Percentiles rank a stretch among this genome's conserved stretches.
These are phyloP conservation scores for Croton laevigatus DNA, from an alignment of 441 rosid species.

Conservation along the genomic window DNA sequence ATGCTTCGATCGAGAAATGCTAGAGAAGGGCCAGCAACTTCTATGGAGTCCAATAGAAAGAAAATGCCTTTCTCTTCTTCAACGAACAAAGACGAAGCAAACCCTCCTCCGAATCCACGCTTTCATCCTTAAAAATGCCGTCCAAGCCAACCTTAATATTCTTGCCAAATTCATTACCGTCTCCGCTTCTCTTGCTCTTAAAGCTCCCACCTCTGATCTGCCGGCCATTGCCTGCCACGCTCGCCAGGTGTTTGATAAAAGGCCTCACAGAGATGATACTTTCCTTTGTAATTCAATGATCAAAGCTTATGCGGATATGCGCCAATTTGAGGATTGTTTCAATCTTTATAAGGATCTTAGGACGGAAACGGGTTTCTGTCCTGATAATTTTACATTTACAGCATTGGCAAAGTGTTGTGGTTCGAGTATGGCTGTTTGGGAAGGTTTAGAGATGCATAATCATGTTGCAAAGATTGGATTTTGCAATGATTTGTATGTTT, in stretches of 20 bases:
- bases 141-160: slow-evolving; percentile 50
- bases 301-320: slow-evolving; percentile 42
- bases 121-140: slow-evolving; percentile 54
- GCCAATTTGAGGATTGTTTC: slow-evolving; percentile 41
- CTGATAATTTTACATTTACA: slow-evolving; percentile 60
- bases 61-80: slow-evolving; percentile 53
- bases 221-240: slow-evolving; percentile 37
- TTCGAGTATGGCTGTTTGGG: slow-evolving; percentile 33
- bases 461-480: slow-evolving; percentile 57
- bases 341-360: slow-evolving; percentile 48
- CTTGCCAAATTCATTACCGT: slow-evolving; percentile 50
- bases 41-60: slow-evolving; percentile 54
- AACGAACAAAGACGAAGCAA: slow-evolving; percentile 28
- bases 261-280: slow-evolving; percentile 48
- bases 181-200: slow-evolving; percentile 31
- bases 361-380: slow-evolving; percentile 40
- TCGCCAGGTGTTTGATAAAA: slow-evolving; percentile 49
- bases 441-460: slow-evolving; percentile 56
- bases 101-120: slow-evolving; percentile 59
- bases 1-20: slow-evolving; percentile 1
- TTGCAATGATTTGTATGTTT: slow-evolving; percentile 56
- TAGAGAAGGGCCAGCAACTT: slow-evolving; percentile 13
- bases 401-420: slow-evolving; percentile 54
- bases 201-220: background rate
- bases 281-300: slow-evolving; percentile 72